Evolutionary conservation across 768 basidiomycete genomes (phyloP), one percentile per base, ranked within the genome.

Genomic region (Mycena kentingensis): DNA sequence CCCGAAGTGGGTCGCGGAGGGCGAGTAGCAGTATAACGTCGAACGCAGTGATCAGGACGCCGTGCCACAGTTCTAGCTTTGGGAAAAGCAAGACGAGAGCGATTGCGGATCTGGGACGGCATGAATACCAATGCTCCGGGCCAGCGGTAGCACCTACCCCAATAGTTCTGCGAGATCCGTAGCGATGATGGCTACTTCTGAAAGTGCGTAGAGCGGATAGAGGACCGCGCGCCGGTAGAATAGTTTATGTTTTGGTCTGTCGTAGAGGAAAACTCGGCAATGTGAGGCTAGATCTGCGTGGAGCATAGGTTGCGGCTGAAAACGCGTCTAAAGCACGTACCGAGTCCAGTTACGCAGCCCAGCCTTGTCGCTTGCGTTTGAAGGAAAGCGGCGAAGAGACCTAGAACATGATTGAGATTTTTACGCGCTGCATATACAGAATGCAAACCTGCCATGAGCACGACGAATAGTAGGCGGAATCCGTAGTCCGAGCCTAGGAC

Each of bases 91-190:
- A 74, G 64, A 83, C 82, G 38, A 93, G 73, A 0, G 87, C 90
- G 46, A 93, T 91, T 12, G 90, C 91, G 36, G 84, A 87, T 19
- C 58, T 60, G 25, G n/a, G n/a, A n/a, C n/a, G n/a, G n/a, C n/a
- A n/a, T n/a, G n/a, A n/a, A n/a, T n/a, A n/a, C n/a, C n/a, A n/a
- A n/a, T n/a, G n/a, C n/a, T n/a, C n/a, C n/a, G n/a, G n/a, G n/a
- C n/a, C n/a, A n/a, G n/a, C n/a, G n/a, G n/a, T n/a, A n/a, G n/a
- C n/a, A 3, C 36, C 12, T 46, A 60, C 4, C 92, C 85, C 21
- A 94, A 70, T 15, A 94, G 73, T 66, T 94, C 91, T 8, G 90
- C 88, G 29, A 93, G 73, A 65, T 91, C 90, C 5, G 89, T 91
- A 12, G 83, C 80, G 22, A 90, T 78, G 61, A 92, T 85, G 47